A percentile compares a stretch with the other conserved stretches of the same genome.
These are phyloP conservation scores for Globisporangium polare DNA, from an alignment of 352 stramenopile species.

Conservation along the genomic window DNA sequence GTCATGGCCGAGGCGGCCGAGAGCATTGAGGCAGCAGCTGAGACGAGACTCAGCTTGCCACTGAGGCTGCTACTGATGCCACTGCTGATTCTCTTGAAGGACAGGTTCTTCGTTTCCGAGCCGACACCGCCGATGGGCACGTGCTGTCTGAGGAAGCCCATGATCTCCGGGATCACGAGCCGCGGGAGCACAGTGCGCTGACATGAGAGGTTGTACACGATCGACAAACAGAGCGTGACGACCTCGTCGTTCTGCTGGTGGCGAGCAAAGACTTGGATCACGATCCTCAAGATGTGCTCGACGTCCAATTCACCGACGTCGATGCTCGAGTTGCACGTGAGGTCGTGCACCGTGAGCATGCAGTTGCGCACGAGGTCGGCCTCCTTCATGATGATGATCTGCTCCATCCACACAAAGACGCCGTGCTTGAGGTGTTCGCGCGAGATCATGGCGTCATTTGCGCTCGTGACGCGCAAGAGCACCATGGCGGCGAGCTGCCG, in stretches of 20 bases:
- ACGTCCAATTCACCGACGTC: conserved; percentile 55
- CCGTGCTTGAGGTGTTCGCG: conserved; percentile 54
- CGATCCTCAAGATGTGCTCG: conserved; percentile 57
- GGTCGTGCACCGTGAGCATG: conserved; percentile 69
- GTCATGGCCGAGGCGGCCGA: background rate
- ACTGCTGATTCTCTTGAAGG: background rate
- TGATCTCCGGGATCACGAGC: conserved; percentile 52
- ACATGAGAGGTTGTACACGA: conserved; percentile 77
- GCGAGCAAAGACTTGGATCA: conserved; percentile 57
- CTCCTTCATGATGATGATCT: conserved; percentile 77
- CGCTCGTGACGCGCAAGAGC: conserved; percentile 61
- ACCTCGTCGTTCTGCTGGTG: conserved; percentile 44
- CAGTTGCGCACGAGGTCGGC: conserved; percentile 70
- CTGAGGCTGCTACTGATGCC: background rate
- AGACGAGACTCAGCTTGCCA: background rate
- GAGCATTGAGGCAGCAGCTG: background rate
- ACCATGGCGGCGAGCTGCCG: conserved; percentile 72
- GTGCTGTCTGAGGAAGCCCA: conserved; percentile 47
- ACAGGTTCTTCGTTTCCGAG: background rate
- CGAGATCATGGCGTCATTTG: conserved; percentile 65
- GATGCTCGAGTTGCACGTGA: conserved; percentile 56
- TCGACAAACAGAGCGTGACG: conserved; percentile 60
- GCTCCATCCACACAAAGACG: conserved; percentile 75
- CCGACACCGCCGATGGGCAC: conserved; percentile 15
- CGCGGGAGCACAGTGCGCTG: conserved; percentile 36